These are phyloP conservation scores for Tulasnella sp. DNA, from an alignment of 768 basidiomycete genomes.

Conservation along the genomic window DNA sequence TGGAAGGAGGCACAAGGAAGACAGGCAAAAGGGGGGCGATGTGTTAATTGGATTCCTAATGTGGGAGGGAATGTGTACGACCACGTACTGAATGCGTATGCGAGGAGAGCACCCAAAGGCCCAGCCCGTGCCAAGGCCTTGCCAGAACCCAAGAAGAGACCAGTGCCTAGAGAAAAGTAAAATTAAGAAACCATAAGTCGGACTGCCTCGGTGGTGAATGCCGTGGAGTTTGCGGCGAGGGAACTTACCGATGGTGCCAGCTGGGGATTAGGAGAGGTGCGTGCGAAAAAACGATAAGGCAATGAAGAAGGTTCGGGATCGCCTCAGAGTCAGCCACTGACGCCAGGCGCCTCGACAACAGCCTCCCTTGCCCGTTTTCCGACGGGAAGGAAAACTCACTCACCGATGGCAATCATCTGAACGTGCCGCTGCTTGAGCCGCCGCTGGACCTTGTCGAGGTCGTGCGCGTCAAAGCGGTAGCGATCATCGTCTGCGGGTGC, in stretches of 20 bases:
- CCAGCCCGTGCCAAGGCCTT: conserved; percentile 57
- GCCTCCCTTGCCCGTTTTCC: background rate
- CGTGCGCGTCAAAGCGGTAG: conserved; percentile 53
- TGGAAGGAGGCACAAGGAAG: conserved; percentile 34
- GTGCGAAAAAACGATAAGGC: conserved; percentile 13
- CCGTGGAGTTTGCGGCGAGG: background rate
- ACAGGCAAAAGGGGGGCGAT: background rate
- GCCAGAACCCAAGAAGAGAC: conserved; percentile 69
- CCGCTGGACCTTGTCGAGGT: conserved; percentile 64
- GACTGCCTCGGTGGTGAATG: background rate
- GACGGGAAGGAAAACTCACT: background rate
- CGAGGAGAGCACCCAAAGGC: conserved; percentile 62
- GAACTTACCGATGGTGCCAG: conserved; percentile 61
- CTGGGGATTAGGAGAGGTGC: conserved; percentile 43
- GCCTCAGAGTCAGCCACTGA: conserved; percentile 48
- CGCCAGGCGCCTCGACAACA: conserved; percentile 45
- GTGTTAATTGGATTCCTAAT: background rate
- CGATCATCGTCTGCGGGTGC: conserved; percentile 33
- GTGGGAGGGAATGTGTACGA: conserved; percentile 28
- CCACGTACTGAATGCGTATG: conserved; percentile 43
- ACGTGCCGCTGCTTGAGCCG: conserved; percentile 73
- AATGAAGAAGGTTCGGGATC: conserved; percentile 22
- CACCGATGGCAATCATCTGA: conserved; percentile 55
- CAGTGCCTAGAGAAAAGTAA: conserved; percentile 42
- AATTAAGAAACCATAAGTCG: background rate